These are phyloP conservation scores for Leishmania lainsoni DNA, from an alignment of 208 protist species.

Conservation along the genomic window DNA sequence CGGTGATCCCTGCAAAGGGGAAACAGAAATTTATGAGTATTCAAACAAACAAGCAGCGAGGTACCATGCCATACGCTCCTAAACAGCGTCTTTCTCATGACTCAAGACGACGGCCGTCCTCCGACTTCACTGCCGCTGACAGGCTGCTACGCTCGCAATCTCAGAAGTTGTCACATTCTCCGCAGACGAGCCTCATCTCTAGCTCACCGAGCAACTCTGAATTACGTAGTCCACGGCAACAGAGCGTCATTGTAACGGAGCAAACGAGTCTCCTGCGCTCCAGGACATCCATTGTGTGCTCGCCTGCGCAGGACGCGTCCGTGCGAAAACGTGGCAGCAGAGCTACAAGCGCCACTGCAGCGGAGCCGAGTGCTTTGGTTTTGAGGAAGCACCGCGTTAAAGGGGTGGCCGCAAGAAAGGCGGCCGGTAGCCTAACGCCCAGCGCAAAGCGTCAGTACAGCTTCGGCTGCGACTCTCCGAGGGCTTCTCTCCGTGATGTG, in stretches of 20 bases:
- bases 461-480: neutral
- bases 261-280: conserved; percentile 7
- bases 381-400: neutral
- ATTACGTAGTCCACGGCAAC: neutral
- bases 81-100: neutral
- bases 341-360: neutral
- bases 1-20: neutral
- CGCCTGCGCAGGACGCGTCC: neutral
- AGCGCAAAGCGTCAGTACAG: neutral
- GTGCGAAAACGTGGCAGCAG: neutral
- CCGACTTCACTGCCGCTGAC: neutral
- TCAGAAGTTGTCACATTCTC: neutral
- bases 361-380: neutral
- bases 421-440: neutral
- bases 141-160: neutral
- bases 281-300: conserved; percentile 7
- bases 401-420: neutral
- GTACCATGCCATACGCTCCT: neutral
- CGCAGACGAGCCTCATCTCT: neutral
- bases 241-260: neutral
- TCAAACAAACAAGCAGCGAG: neutral
- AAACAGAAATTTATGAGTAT: neutral
- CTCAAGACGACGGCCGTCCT: neutral
- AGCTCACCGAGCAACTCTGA: neutral
- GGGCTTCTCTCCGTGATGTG: neutral